Conservation (phyloP, 2,329 filamentous ascomycete genomes). For the Ophiosphaerella narmari region DNA sequence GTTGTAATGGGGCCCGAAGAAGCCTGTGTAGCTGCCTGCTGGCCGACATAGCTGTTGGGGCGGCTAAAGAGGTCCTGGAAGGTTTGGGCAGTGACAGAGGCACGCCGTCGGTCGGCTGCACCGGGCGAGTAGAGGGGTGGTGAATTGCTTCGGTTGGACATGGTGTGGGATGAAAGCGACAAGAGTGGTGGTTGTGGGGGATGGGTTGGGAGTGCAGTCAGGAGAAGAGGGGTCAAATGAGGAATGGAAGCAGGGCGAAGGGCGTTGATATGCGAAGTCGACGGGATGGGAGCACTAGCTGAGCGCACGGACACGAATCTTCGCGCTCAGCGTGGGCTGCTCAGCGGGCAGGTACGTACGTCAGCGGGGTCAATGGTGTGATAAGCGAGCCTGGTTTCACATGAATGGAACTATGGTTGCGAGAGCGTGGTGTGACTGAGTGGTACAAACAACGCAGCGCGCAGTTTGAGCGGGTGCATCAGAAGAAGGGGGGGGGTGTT, state of each 20-base stretch:
- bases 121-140: constrained; percentile 45
- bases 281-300: constrained; percentile 17
- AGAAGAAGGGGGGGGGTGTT: background rate
- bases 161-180: constrained; percentile 17
- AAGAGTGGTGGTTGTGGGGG: constrained; percentile 6
- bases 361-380: constrained; percentile 34
- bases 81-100: constrained; percentile 54
- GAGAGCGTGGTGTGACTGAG: constrained; percentile 15
- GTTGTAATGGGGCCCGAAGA: constrained; percentile 54
- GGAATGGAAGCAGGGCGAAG: constrained; percentile 18
- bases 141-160: constrained; percentile 48
- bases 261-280: constrained; percentile 6
- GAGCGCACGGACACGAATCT: constrained; percentile 27
- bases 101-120: constrained; percentile 48
- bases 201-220: background rate
- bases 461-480: constrained; percentile 10
- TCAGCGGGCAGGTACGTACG: constrained; percentile 13
- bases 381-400: constrained; percentile 22
- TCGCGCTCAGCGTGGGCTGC: constrained; percentile 5
- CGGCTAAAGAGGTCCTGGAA: constrained; percentile 55
- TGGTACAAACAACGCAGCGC: background rate
- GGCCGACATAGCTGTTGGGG: constrained; percentile 40
- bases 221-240: constrained; percentile 5
- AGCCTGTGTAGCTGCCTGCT: constrained; percentile 31
- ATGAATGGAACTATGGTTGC: constrained; percentile 11